Evolutionary conservation across 495 filamentous ascomycete genomes (phyloP).

Genomic region (Xylaria sp.): DNA sequence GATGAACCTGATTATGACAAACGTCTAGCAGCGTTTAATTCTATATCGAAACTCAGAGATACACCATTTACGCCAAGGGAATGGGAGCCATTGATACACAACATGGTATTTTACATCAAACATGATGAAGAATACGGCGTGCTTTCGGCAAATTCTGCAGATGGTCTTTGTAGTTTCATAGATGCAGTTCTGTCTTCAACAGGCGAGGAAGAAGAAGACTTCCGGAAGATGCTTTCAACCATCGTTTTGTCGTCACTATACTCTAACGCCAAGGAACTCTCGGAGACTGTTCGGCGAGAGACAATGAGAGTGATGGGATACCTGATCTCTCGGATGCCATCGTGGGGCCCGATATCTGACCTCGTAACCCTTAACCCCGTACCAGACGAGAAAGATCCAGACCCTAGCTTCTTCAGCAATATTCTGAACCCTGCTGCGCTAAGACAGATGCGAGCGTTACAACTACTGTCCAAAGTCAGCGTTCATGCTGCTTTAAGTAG

Average conservation of each 20-base stretch:
- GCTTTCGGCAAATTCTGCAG: conserved; percentile 78
- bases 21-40: conserved; percentile 76
- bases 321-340: conserved; percentile 72
- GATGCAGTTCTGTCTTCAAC: conserved; percentile 59
- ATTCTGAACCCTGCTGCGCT: conserved; percentile 90
- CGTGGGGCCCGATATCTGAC: conserved; percentile 74
- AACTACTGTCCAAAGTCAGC: conserved; percentile 72
- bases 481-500: conserved; percentile 67
- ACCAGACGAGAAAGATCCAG: conserved; percentile 70
- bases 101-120: conserved; percentile 86
- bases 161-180: conserved; percentile 81
- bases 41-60: conserved; percentile 65
- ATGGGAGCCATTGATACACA: conserved; percentile 90
- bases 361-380: conserved; percentile 74
- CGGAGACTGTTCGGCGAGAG: conserved; percentile 84
- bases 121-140: conserved; percentile 89
- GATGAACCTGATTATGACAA: conserved; percentile 88
- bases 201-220: conserved; percentile 42
- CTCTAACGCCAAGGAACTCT: conserved; percentile 72
- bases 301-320: conserved; percentile 78
- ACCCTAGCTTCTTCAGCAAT: conserved; percentile 93
- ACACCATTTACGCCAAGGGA: conserved; percentile 69
- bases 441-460: conserved; percentile 82
- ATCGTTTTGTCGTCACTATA: conserved; percentile 79
- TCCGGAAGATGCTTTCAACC: conserved; percentile 58